Percentiles rank a stretch among this genome's conserved stretches.
Conservation (phyloP, 345 rosid species). For the Melaleuca quinquenervia region DNA sequence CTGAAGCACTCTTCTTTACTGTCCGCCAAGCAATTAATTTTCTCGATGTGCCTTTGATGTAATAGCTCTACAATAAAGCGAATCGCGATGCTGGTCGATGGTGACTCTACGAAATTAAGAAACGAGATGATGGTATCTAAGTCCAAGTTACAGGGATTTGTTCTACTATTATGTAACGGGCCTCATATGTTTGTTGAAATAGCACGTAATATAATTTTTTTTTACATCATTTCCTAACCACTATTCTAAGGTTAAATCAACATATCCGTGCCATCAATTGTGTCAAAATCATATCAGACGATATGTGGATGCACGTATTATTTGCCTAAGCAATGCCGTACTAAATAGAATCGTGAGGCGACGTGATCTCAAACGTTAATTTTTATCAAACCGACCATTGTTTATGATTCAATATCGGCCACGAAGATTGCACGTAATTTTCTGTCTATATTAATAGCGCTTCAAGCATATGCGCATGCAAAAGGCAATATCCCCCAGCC, state of each 20-base stretch:
- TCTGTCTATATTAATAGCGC: not conserved
- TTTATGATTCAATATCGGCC: not conserved
- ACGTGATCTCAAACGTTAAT: not conserved
- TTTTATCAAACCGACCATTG: not conserved
- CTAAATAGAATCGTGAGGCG: slow-evolving; percentile 9
- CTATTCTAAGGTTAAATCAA: not conserved
- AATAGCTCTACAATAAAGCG: not conserved
- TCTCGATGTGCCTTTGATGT: not conserved
- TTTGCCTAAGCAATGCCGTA: not conserved
- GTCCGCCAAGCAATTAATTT: not conserved
- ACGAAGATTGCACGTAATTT: not conserved
- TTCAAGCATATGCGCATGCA: too few species aligned
- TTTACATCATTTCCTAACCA: not conserved
- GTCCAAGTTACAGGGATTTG: too few species aligned
- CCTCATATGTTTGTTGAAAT: too few species aligned
- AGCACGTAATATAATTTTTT: not conserved
- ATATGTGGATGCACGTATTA: not conserved
- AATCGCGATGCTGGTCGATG: not conserved
- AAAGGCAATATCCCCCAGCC: too few species aligned
- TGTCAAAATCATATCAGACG: not conserved
- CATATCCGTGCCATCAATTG: not conserved
- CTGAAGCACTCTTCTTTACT: not conserved
- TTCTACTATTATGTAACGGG: too few species aligned
- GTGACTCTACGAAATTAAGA: not conserved
- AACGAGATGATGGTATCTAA: too few species aligned